Evolutionary conservation across 441 rosid genomes (phyloP).

Genomic region (Manihot esculenta): DNA sequence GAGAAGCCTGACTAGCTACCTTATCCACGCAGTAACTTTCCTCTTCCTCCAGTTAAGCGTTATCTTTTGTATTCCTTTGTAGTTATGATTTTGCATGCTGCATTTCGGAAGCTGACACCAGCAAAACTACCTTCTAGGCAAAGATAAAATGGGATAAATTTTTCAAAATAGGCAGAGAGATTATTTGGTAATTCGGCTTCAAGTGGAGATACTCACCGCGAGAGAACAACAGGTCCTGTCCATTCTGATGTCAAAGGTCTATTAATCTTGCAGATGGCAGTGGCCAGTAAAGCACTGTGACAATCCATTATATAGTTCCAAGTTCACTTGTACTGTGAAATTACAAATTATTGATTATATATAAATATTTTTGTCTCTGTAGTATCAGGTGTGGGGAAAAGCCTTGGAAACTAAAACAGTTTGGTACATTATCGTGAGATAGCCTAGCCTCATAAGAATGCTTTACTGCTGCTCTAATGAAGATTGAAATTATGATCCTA

Average conservation of each 20-base stretch:
- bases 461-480: no score
- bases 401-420: background rate
- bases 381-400: background rate
- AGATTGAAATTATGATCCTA: background rate
- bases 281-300: background rate
- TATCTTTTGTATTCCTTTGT: conserved; percentile 11
- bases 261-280: background rate
- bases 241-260: background rate
- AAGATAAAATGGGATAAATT: conserved; percentile 28
- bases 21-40: background rate
- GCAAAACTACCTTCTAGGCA: conserved; percentile 47
- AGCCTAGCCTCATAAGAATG: background rate
- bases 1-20: background rate
- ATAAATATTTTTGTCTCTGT: background rate
- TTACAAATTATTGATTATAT: background rate
- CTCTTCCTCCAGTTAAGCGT: background rate
- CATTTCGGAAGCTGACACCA: conserved; percentile 74
- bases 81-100: conserved; percentile 78
- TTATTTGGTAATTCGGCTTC: background rate
- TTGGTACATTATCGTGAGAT: background rate
- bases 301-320: background rate
- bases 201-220: background rate
- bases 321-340: background rate
- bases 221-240: background rate
- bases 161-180: background rate